phyloP scores from a whole-genome alignment of 2,329 filamentous ascomycete species.

The Cladophialophora bantiana region DNA sequence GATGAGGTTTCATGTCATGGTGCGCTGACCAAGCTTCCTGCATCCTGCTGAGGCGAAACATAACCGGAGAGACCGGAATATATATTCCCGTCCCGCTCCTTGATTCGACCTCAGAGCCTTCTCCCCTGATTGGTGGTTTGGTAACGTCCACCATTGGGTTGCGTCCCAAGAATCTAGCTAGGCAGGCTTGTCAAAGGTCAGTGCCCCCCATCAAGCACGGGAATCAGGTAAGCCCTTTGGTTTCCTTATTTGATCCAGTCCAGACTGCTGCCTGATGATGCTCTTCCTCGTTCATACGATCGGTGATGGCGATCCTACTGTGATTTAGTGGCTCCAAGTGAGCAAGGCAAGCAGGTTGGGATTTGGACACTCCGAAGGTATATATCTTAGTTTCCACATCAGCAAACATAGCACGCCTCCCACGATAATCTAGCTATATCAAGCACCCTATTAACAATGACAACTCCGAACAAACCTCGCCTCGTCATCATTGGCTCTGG shows the following conservation, averaged over 20 bases:
- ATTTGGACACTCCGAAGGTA: not conserved
- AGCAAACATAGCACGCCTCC: not conserved
- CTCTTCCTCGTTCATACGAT: not conserved
- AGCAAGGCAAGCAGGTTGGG: not conserved
- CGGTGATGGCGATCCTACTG: not conserved
- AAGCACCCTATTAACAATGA: not conserved
- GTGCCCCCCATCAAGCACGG: not conserved
- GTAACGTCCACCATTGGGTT: not conserved
- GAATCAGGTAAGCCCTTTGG: not conserved
- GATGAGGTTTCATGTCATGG: not conserved
- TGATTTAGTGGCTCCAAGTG: not conserved
- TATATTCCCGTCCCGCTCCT: constrained; percentile 6
- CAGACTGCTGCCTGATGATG: not conserved
- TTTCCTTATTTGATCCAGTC: not conserved
- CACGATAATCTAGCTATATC: not conserved
- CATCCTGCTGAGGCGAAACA: constrained; percentile 6
- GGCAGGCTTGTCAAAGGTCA: not conserved
- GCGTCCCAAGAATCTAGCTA: not conserved
- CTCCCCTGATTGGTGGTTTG: not conserved
- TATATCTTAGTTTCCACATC: not conserved
- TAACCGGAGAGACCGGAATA: not conserved
- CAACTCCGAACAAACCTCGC: constrained; percentile 20
- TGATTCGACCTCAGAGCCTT: constrained; percentile 1
- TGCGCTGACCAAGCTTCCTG: constrained; percentile 12
- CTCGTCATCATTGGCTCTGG: constrained; percentile 40